Conservation (phyloP, 176 grass and related monocot genomes). For the Oryza coarctata region DNA sequence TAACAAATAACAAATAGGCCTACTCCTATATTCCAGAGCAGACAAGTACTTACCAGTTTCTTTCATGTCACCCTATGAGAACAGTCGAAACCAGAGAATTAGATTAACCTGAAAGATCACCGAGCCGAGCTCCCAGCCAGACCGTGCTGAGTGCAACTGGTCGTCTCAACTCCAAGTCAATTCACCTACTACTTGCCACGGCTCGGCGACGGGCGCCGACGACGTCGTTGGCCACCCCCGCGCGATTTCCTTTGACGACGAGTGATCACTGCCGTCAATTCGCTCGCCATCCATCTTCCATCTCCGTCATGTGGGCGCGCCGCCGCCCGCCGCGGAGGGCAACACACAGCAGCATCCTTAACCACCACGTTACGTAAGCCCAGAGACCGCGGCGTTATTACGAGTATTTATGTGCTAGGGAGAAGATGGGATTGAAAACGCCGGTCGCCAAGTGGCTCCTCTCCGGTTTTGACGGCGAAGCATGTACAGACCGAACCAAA, state of each 20-base stretch:
- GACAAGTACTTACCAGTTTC: too few relatives aligned
- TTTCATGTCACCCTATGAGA: not conserved
- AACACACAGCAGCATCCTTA: not conserved
- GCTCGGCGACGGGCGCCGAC: too few relatives aligned
- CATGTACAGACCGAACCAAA: not conserved
- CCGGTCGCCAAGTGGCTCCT: not conserved
- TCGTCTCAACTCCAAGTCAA: not conserved
- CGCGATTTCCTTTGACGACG: not conserved
- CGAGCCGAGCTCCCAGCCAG: too few relatives aligned
- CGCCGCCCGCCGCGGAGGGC: not conserved
- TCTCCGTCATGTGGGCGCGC: not conserved
- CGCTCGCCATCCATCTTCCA: not conserved
- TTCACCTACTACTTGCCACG: not conserved
- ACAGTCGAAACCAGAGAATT: not conserved
- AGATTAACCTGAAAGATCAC: not conserved
- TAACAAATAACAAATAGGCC: too few relatives aligned
- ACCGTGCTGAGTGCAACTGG: too few relatives aligned
- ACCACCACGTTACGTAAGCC: not conserved
- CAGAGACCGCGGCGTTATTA: not conserved
- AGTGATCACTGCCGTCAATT: not conserved
- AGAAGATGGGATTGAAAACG: not conserved
- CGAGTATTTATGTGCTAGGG: too few relatives aligned
- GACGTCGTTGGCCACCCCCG: too few relatives aligned
- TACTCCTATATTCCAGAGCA: too few relatives aligned
- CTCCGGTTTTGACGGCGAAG: constrained; percentile 6